These are phyloP conservation scores for Cryptosporidium ubiquitum DNA, from an alignment of 169 alveolate species.

Conservation along the genomic window DNA sequence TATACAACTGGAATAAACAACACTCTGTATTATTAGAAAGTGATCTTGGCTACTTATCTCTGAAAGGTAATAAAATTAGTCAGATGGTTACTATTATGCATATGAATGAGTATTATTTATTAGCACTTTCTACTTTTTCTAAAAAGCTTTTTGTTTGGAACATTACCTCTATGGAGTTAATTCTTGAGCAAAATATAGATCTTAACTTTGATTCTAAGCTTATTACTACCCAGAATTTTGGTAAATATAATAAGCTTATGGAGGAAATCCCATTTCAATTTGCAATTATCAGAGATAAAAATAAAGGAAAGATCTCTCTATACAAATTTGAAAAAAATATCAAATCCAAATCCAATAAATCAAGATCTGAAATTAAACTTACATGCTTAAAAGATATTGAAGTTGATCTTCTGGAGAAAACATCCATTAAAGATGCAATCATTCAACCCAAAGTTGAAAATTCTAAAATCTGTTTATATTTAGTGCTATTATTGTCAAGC, in stretches of 20 bases:
- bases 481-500: conserved; percentile 53
- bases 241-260: neutral
- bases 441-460: neutral
- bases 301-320: neutral
- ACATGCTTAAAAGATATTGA: neutral
- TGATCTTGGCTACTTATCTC: neutral
- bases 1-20: conserved; percentile 20
- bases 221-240: neutral
- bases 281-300: neutral
- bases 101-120: neutral
- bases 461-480: conserved; percentile 20
- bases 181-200: neutral
- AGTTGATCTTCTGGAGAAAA: neutral
- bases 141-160: conserved; percentile 9
- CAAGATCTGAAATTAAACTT: neutral
- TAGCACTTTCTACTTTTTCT: conserved; percentile 14
- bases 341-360: neutral
- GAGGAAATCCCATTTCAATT: neutral
- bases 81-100: neutral
- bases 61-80: neutral
- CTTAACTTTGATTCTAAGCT: neutral
- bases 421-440: neutral
- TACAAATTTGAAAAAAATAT: neutral
- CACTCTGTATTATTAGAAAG: neutral
- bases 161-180: conserved; percentile 1